A percentile compares a stretch with the other conserved stretches of the same genome.
Evolutionary conservation across 768 basidiomycete genomes (phyloP).

Genomic region (Pisolithus marmoratus): DNA sequence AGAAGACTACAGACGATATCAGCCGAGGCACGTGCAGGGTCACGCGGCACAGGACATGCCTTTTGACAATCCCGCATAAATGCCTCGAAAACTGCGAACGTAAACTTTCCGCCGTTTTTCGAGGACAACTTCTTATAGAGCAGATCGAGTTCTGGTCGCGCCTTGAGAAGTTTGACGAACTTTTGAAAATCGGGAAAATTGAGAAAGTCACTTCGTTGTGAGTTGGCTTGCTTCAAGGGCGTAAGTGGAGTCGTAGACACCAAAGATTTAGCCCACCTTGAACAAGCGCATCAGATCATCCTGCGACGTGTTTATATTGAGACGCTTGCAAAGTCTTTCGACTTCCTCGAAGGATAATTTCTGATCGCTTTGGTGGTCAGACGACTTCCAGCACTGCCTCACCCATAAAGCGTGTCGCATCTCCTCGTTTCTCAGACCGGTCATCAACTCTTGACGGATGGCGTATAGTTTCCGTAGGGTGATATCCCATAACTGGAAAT

Average conservation of each 20-base stretch:
- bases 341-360: constrained; percentile 67
- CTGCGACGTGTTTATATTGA: constrained; percentile 57
- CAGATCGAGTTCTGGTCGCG: constrained; percentile 71
- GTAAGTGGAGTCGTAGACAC: not conserved
- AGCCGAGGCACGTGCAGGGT: constrained; percentile 2
- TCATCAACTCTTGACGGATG: constrained; percentile 65
- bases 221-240: constrained; percentile 54
- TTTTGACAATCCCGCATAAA: constrained; percentile 53
- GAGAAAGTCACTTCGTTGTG: constrained; percentile 48
- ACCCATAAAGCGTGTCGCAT: constrained; percentile 70
- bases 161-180: constrained; percentile 79
- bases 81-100: constrained; percentile 35
- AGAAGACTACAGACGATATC: constrained; percentile 26
- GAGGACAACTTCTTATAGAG: constrained; percentile 46
- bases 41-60: constrained; percentile 25
- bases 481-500: constrained; percentile 57
- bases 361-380: constrained; percentile 57
- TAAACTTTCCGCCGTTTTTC: constrained; percentile 27
- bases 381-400: constrained; percentile 75
- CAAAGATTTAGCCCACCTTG: constrained; percentile 34
- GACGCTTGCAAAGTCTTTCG: constrained; percentile 59
- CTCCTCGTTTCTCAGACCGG: constrained; percentile 57
- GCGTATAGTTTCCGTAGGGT: constrained; percentile 61
- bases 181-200: constrained; percentile 75
- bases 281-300: constrained; percentile 55